Conservation (phyloP, 441 rosid species). For the Euphorbia neoarborescens region DNA sequence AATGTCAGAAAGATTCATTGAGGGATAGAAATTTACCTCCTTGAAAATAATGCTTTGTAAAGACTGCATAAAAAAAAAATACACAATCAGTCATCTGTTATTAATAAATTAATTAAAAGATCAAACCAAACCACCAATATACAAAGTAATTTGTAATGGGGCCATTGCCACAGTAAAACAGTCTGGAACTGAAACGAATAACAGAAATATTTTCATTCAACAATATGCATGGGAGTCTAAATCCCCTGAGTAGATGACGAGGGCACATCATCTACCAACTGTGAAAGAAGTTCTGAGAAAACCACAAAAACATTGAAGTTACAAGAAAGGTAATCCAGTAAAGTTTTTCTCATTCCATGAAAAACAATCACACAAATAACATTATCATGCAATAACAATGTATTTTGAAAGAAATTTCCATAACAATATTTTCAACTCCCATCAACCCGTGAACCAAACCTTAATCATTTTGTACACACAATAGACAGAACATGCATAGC, state of each 20-base stretch:
- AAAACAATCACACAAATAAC: neutral
- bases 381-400: conserved; percentile 5
- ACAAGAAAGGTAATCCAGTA: neutral
- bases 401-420: conserved; percentile 10
- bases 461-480: conserved; percentile 98
- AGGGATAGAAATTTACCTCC: conserved; percentile 50
- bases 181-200: neutral
- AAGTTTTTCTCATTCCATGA: neutral
- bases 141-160: neutral
- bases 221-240: neutral
- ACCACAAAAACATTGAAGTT: neutral
- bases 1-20: conserved; percentile 15
- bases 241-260: neutral
- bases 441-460: conserved; percentile 35
- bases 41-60: conserved; percentile 97
- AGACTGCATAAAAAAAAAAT: conserved; percentile 65
- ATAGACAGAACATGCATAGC: conserved; percentile 87
- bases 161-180: neutral
- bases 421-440: conserved; percentile 4
- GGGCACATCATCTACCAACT: neutral
- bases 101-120: neutral
- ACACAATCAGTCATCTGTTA: conserved; percentile 24
- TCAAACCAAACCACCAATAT: neutral
- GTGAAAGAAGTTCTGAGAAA: neutral
- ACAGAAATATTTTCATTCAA: neutral